Conservation (phyloP, 495 filamentous ascomycete genomes). For the Neurospora sp. region DNA sequence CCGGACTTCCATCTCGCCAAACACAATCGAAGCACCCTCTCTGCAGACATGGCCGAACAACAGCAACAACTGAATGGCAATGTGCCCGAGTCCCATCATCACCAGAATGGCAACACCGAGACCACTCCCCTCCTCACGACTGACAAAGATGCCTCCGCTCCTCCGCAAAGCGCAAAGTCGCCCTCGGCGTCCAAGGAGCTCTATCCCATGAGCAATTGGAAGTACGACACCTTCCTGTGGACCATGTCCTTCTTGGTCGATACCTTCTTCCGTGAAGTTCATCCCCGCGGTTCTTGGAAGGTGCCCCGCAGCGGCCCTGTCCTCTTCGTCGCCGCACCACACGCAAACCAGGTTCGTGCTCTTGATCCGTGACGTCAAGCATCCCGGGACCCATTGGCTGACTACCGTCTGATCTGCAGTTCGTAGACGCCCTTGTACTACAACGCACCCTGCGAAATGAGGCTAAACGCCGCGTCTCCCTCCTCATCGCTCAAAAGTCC, state of each 20-base stretch:
- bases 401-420: slow-evolving; percentile 37
- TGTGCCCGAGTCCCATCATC: not conserved
- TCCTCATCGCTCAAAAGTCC: slow-evolving; percentile 90
- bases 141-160: slow-evolving; percentile 3
- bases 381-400: not conserved
- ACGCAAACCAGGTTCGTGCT: slow-evolving; percentile 78
- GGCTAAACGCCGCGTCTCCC: slow-evolving; percentile 76
- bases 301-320: slow-evolving; percentile 79
- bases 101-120: not conserved
- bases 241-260: slow-evolving; percentile 76
- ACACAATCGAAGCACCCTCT: not conserved
- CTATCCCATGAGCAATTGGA: slow-evolving; percentile 58
- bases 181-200: slow-evolving; percentile 40
- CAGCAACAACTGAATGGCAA: not conserved
- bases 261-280: slow-evolving; percentile 95
- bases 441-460: slow-evolving; percentile 81
- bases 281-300: slow-evolving; percentile 88
- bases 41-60: not conserved
- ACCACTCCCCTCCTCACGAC: slow-evolving; percentile 4
- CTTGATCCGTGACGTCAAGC: not conserved
- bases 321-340: slow-evolving; percentile 94
- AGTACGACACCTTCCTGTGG: slow-evolving; percentile 78
- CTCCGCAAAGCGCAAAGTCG: slow-evolving; percentile 15
- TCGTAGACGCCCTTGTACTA: slow-evolving; percentile 89
- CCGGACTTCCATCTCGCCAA: not conserved